A percentile compares a stretch with the other conserved stretches of the same genome.
These are phyloP conservation scores for Aureobasidium zeae DNA, from an alignment of 2,329 filamentous ascomycete genomes.

Conservation along the genomic window DNA sequence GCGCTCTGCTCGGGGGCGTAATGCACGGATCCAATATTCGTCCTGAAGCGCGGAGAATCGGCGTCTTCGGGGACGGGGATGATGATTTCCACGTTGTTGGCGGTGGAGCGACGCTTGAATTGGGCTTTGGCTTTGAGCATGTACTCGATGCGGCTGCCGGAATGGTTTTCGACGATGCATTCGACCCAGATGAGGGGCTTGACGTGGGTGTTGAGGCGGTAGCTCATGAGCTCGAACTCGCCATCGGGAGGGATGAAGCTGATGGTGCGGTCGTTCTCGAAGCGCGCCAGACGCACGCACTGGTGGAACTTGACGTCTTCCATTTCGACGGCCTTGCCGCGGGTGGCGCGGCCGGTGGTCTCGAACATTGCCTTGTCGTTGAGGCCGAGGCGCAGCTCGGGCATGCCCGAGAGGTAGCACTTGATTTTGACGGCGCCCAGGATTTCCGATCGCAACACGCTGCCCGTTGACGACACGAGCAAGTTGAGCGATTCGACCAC, in stretches of 20 bases:
- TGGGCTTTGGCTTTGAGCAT: slow-evolving; percentile 97
- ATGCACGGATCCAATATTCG: slow-evolving; percentile 93
- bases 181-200: slow-evolving; percentile 99
- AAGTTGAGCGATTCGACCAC: slow-evolving; percentile 95
- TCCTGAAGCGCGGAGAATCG: slow-evolving; percentile 89
- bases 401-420: slow-evolving; percentile 97
- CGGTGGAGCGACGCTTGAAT: slow-evolving; percentile 94
- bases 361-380: slow-evolving; percentile 99
- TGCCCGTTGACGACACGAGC: slow-evolving; percentile 86
- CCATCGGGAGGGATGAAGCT: slow-evolving; percentile 97
- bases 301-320: slow-evolving; percentile 99
- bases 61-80: slow-evolving; percentile 97
- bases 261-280: slow-evolving; percentile 97
- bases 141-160: slow-evolving; percentile 91
- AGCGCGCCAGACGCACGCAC: slow-evolving; percentile 87
- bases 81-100: slow-evolving; percentile 97
- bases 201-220: slow-evolving; percentile 95
- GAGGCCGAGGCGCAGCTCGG: slow-evolving; percentile 81
- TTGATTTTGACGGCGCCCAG: slow-evolving; percentile 99
- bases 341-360: slow-evolving; percentile 83
- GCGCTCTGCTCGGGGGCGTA: slow-evolving; percentile 96
- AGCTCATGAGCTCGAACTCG: slow-evolving; percentile 99
- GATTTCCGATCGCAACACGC: slow-evolving; percentile 92
- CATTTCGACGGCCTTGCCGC: slow-evolving; percentile 98
- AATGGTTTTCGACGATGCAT: slow-evolving; percentile 93